Percentiles rank a stretch among this genome's conserved stretches.
phyloP scores from a whole-genome alignment of 345 rosid genomes.

The Linum usitatissimum region DNA sequence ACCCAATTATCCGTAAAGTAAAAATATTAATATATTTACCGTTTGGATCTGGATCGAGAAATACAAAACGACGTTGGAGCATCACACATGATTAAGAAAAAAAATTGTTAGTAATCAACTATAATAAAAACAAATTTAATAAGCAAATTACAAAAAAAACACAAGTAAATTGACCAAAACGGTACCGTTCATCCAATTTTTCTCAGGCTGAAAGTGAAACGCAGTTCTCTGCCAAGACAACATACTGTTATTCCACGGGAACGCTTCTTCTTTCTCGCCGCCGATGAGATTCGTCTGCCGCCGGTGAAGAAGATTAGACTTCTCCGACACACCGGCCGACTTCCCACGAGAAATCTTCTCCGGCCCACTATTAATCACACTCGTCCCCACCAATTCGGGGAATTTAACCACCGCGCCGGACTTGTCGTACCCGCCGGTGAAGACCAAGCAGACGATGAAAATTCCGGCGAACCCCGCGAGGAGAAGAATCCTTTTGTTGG shows the following conservation, averaged over 20 bases:
- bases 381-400: background rate
- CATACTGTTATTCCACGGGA: slow-evolving; percentile 69
- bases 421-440: slow-evolving; percentile 3
- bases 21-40: slow-evolving; percentile 32
- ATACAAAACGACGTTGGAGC: no score
- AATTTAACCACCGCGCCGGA: background rate
- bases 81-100: no score
- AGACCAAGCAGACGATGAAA: slow-evolving; percentile 27
- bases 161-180: no score
- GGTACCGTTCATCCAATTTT: slow-evolving; percentile 96
- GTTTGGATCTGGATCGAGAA: slow-evolving; percentile 57
- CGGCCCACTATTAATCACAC: no score
- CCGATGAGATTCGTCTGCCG: background rate
- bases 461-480: slow-evolving; percentile 21
- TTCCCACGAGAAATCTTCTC: slow-evolving; percentile 28
- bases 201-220: slow-evolving; percentile 86
- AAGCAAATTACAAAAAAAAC: no score
- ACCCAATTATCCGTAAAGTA: no score
- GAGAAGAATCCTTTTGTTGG: slow-evolving; percentile 11
- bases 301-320: slow-evolving; percentile 27
- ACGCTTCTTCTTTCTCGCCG: slow-evolving; percentile 20
- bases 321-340: slow-evolving; percentile 67
- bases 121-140: no score
- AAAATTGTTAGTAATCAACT: no score
- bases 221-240: slow-evolving; percentile 89